A percentile compares a stretch with the other conserved stretches of the same genome.
Conservation (phyloP, 257 asterid species). For the Rubia yunnanensis region DNA sequence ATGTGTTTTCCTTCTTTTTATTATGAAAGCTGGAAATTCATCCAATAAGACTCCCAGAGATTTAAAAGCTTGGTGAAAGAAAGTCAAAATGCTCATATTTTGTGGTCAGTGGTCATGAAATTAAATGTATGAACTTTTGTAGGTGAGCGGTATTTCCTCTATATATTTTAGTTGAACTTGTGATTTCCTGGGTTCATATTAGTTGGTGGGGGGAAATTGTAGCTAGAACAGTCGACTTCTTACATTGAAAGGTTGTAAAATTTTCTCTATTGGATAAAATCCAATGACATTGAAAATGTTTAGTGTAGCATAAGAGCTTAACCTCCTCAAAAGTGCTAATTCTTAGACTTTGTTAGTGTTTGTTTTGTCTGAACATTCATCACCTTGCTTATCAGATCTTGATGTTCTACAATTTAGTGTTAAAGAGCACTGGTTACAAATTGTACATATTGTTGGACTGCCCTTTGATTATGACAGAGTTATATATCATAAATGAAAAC, state of each 20-base stretch:
- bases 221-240: background rate
- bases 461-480: conserved; percentile 62
- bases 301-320: background rate
- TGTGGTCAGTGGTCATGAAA: too few relatives aligned
- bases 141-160: too few relatives aligned
- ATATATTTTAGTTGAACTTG: background rate
- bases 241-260: background rate
- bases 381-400: conserved; percentile 3
- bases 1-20: too few relatives aligned
- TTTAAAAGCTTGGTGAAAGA: too few relatives aligned
- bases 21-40: too few relatives aligned
- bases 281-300: background rate
- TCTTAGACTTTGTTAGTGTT: background rate
- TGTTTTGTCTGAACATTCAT: background rate
- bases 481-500: conserved; percentile 6
- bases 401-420: conserved; percentile 44
- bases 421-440: conserved; percentile 93
- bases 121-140: too few relatives aligned
- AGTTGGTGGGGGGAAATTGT: background rate
- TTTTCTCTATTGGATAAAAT: background rate
- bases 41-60: too few relatives aligned
- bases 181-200: background rate
- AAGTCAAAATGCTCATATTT: too few relatives aligned
- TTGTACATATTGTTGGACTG: conserved; percentile 57
- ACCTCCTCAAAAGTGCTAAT: background rate